Evolutionary conservation across 192 early-diverging fungal species (phyloP).

Genomic region (Anaeromyces robustus): DNA sequence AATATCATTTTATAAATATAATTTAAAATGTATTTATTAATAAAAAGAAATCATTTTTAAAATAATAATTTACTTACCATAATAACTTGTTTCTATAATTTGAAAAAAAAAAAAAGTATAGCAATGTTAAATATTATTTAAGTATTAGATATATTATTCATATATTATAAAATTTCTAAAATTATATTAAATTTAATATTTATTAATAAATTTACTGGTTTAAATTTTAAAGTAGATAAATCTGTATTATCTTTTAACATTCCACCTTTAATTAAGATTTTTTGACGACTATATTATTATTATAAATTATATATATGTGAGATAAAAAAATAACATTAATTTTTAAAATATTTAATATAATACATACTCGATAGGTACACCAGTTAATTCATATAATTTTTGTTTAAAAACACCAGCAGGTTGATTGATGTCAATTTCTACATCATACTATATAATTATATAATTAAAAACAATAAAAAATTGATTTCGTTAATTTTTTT

Average conservation of each 20-base stretch:
- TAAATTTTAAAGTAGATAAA: neutral
- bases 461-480: conserved; percentile 58
- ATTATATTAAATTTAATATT: too few relatives aligned
- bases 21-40: too few relatives aligned
- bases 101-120: too few relatives aligned
- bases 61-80: neutral
- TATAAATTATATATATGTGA: too few relatives aligned
- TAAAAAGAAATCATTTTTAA: too few relatives aligned
- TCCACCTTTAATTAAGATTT: conserved; percentile 85
- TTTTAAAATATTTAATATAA: too few relatives aligned
- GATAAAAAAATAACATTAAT: too few relatives aligned
- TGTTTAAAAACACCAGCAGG: conserved; percentile 69
- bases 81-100: neutral
- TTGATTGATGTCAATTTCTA: conserved; percentile 35
- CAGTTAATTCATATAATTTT: conserved; percentile 78
- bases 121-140: too few relatives aligned
- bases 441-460: neutral
- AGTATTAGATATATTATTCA: too few relatives aligned
- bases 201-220: neutral
- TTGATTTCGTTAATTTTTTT: neutral
- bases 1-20: too few relatives aligned
- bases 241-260: conserved; percentile 49
- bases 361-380: conserved; percentile 57
- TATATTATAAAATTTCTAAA: too few relatives aligned
- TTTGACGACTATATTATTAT: conserved; percentile 40